Base-by-base conservation (phyloP, 345 rosid genomes). In the Eucalyptus sideroxylon region DNA sequence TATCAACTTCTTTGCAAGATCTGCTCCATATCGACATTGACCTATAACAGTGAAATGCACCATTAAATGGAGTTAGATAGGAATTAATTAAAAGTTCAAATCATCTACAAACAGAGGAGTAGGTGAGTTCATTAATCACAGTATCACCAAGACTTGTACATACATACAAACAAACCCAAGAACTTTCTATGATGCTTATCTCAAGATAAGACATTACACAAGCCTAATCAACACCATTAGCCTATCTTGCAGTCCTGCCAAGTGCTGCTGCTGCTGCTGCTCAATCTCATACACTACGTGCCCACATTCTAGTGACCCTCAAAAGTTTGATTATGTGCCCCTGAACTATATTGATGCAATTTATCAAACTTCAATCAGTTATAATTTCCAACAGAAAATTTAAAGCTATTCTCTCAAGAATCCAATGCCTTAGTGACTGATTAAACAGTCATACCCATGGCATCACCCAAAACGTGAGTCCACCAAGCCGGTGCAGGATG, bases 1-100 rank as follows among this genome's bases (percentile, higher is more conserved):
- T 87, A 95, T 92, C 94, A 98, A 93, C 93, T 96, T 96, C 93
- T 95, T 96, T 82, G 98, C 99, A 72, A 98, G 96, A 90, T 97
- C 96, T 34, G 92, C 91, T 87, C 99, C 98, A 94, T 98, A 98
- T 86, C 96, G 93, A 92, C 99, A 98, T 91, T 88, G 89, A 47
- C 99, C 99, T 97, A 89, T 67, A 87, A 82, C 8, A 34, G 67
- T 55, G 21, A 89, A 40, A 11, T 86, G 44, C 27, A 56, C 50
- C 40, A 83, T 81, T 86, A 89, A 42, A 87, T 45, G 86, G 27
- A 21, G 47, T 11, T 37, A 77, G 45, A 37, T 77, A 37, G 83
- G 83, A 77, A 87, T 34, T 24, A 88, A 59, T 69, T 51, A 62
- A 82, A 27, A 51, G 87, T 55, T 83, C 89, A 60, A 42, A 65